Conservation (phyloP, 2,329 filamentous ascomycete species). For the Fusarium incarnatum region DNA sequence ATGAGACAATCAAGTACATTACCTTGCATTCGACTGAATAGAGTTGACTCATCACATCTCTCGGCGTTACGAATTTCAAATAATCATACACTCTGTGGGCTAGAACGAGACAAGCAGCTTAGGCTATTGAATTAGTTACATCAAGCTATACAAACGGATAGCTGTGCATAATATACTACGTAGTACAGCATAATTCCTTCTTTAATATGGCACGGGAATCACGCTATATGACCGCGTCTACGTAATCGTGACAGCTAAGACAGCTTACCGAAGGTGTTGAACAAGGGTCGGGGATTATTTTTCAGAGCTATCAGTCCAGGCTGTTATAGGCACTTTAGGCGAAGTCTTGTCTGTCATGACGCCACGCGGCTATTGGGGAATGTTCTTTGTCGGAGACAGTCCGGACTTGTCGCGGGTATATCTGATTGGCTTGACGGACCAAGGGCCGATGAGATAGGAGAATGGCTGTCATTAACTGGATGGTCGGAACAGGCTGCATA, state of each 20-base stretch:
- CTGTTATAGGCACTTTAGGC: background rate
- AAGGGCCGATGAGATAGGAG: background rate
- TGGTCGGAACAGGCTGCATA: background rate
- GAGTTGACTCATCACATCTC: background rate
- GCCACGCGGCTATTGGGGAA: background rate
- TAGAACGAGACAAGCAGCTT: background rate
- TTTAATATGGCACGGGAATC: background rate
- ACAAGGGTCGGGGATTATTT: background rate
- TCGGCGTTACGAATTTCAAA: constrained; percentile 6
- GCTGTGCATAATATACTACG: background rate
- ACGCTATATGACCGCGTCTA: background rate
- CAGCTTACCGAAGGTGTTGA: background rate
- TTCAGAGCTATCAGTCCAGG: background rate
- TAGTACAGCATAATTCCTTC: background rate
- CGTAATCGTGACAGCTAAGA: background rate
- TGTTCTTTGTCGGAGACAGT: too few species aligned
- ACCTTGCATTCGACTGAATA: background rate
- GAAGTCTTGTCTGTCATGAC: background rate
- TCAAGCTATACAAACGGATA: background rate
- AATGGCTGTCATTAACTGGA: background rate
- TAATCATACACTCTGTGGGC: constrained; percentile 28
- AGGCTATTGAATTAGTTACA: background rate
- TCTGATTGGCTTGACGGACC: background rate
- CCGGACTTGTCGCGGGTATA: background rate
- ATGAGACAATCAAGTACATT: background rate